Conservation (phyloP, 805 yeast genomes). For the Zygosaccharomyces gambellarensis region DNA sequence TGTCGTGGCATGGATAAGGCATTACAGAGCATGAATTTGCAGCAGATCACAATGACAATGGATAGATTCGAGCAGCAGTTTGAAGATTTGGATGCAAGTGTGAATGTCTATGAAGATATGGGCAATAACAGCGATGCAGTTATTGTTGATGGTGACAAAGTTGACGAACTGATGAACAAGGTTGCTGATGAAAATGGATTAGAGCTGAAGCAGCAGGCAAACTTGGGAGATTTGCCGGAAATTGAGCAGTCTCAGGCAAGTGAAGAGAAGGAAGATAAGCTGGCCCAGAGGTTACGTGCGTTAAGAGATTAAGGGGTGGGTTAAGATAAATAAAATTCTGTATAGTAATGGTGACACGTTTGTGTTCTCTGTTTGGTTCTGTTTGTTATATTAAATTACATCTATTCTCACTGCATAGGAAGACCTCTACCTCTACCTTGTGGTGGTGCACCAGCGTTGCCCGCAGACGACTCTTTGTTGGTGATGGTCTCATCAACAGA, state of each 20-base stretch:
- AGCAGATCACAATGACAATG: conserved; percentile 89
- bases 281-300: conserved; percentile 86
- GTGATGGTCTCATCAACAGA: conserved; percentile 94
- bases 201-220: conserved; percentile 80
- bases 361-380: background rate
- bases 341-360: background rate
- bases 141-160: conserved; percentile 91
- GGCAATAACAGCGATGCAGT: conserved; percentile 85
- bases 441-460: conserved; percentile 46
- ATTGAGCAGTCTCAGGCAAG: conserved; percentile 46
- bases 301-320: conserved; percentile 45
- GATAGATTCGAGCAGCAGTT: conserved; percentile 95
- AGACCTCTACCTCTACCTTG: conserved; percentile 59
- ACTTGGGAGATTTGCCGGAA: conserved; percentile 45
- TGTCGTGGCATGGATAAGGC: conserved; percentile 97
- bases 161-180: conserved; percentile 80
- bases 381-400: conserved; percentile 1
- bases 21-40: conserved; percentile 90
- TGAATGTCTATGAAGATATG: conserved; percentile 88
- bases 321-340: background rate
- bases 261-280: conserved; percentile 77
- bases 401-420: conserved; percentile 35
- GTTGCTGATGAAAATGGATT: conserved; percentile 98
- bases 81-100: conserved; percentile 90
- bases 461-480: conserved; percentile 58